Evolutionary conservation across 345 rosid species (phyloP), one percentile per base, ranked within the genome.

Genomic region (Raphanus raphanistrum): DNA sequence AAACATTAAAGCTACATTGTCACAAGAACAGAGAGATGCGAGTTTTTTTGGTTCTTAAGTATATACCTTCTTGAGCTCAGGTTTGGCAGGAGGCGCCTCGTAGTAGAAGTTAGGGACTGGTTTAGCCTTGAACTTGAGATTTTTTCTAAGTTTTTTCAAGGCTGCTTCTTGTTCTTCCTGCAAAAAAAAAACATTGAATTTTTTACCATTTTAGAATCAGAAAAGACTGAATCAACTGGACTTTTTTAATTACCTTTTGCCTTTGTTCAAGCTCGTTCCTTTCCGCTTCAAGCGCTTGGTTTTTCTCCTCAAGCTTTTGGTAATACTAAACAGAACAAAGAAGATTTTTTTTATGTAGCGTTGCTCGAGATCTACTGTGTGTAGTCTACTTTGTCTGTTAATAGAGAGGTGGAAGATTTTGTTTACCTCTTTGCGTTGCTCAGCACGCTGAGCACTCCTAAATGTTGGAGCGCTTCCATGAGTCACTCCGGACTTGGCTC

Each of bases 101-200:
- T 96, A 88, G 86, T 96, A 93, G 84, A 96, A 96, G 86, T 76
- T 89, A 6, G 99, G 99, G 41, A 96, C 90, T 0, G 99, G 99
- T 29, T 93, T 93, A 25, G 99, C 99, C 83, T 80, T 96, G 65
- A 87, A 71, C 41, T 84, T 86, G 90, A 96, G 82, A 87, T 32
- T 86, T 89, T 83, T 96, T 78, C 99, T 87, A 57, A 96, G 93
- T 82, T 90, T 94, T 83, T 87, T 91, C 67, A 96, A 84, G 12
- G 90, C 97, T 28, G 98, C 97, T 67, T 93, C 95, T 86, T 89
- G 93, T 85, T 96, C 99, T 85, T 93, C 99, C 99, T 81, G 66
- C 36, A 72, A n/a, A 76, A 17, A 72, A n/a, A 76, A 17, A 66
- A 6, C 61, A 66, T 27, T 58, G 61, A 45, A 0, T 11, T 70